phyloP scores from a whole-genome alignment of 345 rosid genomes.

The Gossypium herbaceum region DNA sequence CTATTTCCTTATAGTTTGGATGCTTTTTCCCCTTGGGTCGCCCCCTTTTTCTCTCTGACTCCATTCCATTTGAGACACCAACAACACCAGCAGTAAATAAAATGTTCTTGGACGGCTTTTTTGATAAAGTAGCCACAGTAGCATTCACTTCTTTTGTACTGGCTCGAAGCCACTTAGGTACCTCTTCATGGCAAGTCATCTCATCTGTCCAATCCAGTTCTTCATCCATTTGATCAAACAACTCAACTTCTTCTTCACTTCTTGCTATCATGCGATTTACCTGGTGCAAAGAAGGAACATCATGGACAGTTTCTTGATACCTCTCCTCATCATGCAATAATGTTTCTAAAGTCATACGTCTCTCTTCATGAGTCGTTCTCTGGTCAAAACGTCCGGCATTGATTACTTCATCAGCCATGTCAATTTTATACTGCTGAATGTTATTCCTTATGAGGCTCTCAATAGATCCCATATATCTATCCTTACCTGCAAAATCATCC shows the following conservation, averaged over 20 bases:
- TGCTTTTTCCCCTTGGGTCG: slow-evolving; percentile 77
- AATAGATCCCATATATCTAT: slow-evolving; percentile 94
- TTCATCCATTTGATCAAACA: slow-evolving; percentile 99
- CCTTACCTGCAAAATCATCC: slow-evolving; percentile 98
- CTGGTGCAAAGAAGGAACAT: slow-evolving; percentile 93
- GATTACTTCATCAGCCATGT: slow-evolving; percentile 99
- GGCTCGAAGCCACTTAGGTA: slow-evolving; percentile 98
- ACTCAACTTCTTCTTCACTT: slow-evolving; percentile 89
- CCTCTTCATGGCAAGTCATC: slow-evolving; percentile 89
- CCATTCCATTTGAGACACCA: slow-evolving; percentile 50
- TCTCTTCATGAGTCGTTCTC: slow-evolving; percentile 99
- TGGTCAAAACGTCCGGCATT: slow-evolving; percentile 99
- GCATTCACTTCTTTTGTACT: slow-evolving; percentile 76
- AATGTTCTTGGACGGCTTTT: slow-evolving; percentile 77
- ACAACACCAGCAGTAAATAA: slow-evolving; percentile 46
- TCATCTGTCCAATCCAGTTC: slow-evolving; percentile 91
- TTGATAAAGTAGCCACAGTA: slow-evolving; percentile 65
- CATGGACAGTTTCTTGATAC: slow-evolving; percentile 96
- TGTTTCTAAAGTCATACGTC: slow-evolving; percentile 96
- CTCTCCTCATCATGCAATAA: slow-evolving; percentile 97
- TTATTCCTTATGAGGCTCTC: slow-evolving; percentile 99
- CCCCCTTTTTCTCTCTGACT: slow-evolving; percentile 82
- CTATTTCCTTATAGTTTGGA: slow-evolving; percentile 92
- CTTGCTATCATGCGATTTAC: slow-evolving; percentile 98
- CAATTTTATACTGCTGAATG: slow-evolving; percentile 98